Evolutionary conservation across 2,329 filamentous ascomycete genomes (phyloP), one percentile per base, ranked within the genome.

Genomic region (Arthrobotrys iridis): DNA sequence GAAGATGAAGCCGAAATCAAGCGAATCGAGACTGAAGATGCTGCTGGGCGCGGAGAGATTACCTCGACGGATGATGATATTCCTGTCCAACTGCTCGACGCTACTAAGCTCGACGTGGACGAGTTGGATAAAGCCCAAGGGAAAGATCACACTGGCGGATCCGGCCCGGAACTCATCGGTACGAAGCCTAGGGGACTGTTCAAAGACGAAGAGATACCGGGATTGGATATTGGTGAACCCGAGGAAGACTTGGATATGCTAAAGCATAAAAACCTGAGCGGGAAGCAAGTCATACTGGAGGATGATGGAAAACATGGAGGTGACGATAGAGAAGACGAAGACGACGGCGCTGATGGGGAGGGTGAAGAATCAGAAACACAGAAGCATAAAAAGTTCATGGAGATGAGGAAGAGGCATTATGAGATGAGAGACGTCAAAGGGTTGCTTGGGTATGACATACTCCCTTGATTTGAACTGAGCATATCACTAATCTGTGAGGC

Each of bases 351-450:
- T 60, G 81, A 83, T 83, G 87, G 88, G 81, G 84, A 89, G 79
- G 86, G 87, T 64, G 87, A 88, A 46, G 86, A 86, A 59, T 84
- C 86, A 24, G 83, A 86, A 43, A 93, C 33, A 4, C 93, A 95
- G 84, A 97, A 98, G 85, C 95, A 99, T 83, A 88, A 87, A 81
- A 89, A 91, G 81, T 99, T 99, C 82, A 93, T 97, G 84, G 86
- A 92, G 84, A 87, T 93, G 85, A 88, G 95, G 80, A 97, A 95
- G 89, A 94, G 90, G 85, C 95, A 99, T 83, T 99, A 99, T 83
- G 95, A 99, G 86, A 99, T 99, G 95, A 93, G 88, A 84, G 91
- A 95, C 81, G 93, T 97, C 71, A 96, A 95, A 80, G 88, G 90
- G 80, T 84, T 98, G 62, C 87, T 99, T 78, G 93, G 93, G 89